Evolutionary conservation across 306 rosid genomes (phyloP).

Genomic region (Sindora glabra): DNA sequence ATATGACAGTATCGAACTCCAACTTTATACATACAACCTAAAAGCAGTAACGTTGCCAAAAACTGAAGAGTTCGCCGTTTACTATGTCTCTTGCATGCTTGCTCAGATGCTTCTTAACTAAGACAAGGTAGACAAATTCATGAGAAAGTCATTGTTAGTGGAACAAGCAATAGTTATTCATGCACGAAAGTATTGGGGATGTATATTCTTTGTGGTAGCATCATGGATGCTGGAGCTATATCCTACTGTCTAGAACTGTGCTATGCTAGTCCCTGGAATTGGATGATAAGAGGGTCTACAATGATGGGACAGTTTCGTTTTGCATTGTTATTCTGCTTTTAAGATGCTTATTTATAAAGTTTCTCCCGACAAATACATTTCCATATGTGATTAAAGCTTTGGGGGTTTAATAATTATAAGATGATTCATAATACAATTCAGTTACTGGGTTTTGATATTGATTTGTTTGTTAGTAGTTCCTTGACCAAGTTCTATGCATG

Average conservation of each 20-base stretch:
- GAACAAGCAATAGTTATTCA: conserved; percentile 18
- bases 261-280: conserved; percentile 64
- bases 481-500: conserved; percentile 58
- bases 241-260: conserved; percentile 45
- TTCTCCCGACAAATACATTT: conserved; percentile 86
- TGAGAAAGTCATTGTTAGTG: conserved; percentile 43
- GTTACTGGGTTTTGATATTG: conserved; percentile 45
- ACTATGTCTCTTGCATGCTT: conserved; percentile 33
- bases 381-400: conserved; percentile 76
- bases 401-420: conserved; percentile 58
- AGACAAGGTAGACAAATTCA: conserved; percentile 60
- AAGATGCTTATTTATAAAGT: conserved; percentile 60
- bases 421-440: conserved; percentile 35
- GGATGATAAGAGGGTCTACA: conserved; percentile 69
- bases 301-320: conserved; percentile 45
- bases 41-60: not conserved
- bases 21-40: conserved; percentile 13
- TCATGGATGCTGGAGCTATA: conserved; percentile 46
- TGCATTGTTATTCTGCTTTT: conserved; percentile 60
- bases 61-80: conserved; percentile 27
- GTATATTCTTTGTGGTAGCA: conserved; percentile 54
- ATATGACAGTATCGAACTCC: conserved; percentile 2
- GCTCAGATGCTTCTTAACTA: conserved; percentile 34
- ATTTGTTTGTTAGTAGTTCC: conserved; percentile 64
- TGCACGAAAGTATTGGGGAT: conserved; percentile 48